These are phyloP conservation scores for Colletotrichum endophyticum DNA, from an alignment of 2,329 filamentous ascomycete species.

Conservation along the genomic window DNA sequence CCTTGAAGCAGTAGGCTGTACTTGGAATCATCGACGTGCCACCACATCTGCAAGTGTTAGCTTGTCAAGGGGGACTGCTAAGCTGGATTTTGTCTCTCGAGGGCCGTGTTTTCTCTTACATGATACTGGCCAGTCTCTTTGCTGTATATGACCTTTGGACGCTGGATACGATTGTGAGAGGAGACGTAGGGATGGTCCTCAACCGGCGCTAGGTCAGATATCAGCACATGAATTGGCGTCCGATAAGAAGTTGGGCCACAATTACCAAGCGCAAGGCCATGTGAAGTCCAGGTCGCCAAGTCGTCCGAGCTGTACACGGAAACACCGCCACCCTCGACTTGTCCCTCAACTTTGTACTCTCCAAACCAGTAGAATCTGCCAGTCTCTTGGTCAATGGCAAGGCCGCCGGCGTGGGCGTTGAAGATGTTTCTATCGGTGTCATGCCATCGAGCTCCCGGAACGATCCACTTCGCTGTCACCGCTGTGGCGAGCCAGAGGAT, in stretches of 20 bases:
- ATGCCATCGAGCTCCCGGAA: slow-evolving; percentile 64
- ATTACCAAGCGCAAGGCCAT: slow-evolving; percentile 59
- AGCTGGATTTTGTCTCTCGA: too few species aligned
- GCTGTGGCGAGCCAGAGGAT: slow-evolving; percentile 10
- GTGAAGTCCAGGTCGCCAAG: slow-evolving; percentile 61
- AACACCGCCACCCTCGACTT: slow-evolving; percentile 63
- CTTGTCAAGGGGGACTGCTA: neutral
- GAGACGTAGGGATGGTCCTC: slow-evolving; percentile 60
- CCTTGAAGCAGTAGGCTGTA: slow-evolving; percentile 63
- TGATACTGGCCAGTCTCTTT: slow-evolving; percentile 59
- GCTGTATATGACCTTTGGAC: slow-evolving; percentile 67
- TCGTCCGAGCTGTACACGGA: slow-evolving; percentile 67
- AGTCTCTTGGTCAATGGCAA: slow-evolving; percentile 55
- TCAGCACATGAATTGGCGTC: too few species aligned
- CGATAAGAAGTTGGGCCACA: too few species aligned
- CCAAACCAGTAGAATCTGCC: slow-evolving; percentile 67
- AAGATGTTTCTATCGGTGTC: slow-evolving; percentile 65
- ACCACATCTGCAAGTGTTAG: slow-evolving; percentile 51
- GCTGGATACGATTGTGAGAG: slow-evolving; percentile 61
- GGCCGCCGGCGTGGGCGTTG: slow-evolving; percentile 65
- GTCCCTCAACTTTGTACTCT: slow-evolving; percentile 63
- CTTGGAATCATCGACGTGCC: slow-evolving; percentile 64
- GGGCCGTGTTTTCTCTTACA: slow-evolving; percentile 34
- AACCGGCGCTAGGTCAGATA: slow-evolving; percentile 37
- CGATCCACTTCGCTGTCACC: slow-evolving; percentile 58